These are phyloP conservation scores for Claviceps cyperi DNA, from an alignment of 2,329 filamentous ascomycete genomes.

Conservation along the genomic window DNA sequence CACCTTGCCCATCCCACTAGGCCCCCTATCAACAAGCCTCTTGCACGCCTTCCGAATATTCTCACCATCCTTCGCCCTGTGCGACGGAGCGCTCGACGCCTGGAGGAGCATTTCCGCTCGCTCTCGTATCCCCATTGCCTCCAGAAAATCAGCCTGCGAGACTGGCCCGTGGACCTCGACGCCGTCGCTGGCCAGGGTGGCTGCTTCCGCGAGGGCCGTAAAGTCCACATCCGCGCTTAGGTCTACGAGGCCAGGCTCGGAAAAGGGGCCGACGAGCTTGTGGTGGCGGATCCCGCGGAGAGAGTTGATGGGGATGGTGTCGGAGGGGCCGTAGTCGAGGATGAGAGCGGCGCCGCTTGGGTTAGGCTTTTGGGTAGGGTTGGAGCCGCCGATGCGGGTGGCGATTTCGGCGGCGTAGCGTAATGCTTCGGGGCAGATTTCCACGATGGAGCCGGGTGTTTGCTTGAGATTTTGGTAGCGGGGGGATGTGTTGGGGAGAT, in stretches of 20 bases:
- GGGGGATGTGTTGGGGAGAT: constrained; percentile 67
- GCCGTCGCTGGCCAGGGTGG: constrained; percentile 56
- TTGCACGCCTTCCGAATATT: constrained; percentile 59
- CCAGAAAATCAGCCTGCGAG: constrained; percentile 68
- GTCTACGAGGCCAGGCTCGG: constrained; percentile 68
- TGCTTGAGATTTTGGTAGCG: constrained; percentile 65
- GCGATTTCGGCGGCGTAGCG: constrained; percentile 74
- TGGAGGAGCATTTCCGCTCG: constrained; percentile 54
- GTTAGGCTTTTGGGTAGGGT: constrained; percentile 35
- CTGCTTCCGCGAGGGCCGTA: constrained; percentile 67
- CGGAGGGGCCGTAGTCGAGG: constrained; percentile 77
- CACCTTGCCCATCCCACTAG: constrained; percentile 79
- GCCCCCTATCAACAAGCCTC: constrained; percentile 68
- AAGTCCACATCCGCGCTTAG: constrained; percentile 93
- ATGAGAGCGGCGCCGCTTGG: constrained; percentile 84
- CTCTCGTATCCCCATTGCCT: constrained; percentile 68
- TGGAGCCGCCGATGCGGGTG: constrained; percentile 61
- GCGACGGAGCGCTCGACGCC: constrained; percentile 22
- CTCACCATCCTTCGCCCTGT: constrained; percentile 33
- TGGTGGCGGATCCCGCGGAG: constrained; percentile 79
- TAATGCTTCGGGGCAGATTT: constrained; percentile 78
- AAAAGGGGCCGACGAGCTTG: constrained; percentile 62
- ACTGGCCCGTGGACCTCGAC: constrained; percentile 90
- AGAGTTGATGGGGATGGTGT: constrained; percentile 72
- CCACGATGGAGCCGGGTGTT: constrained; percentile 57